Evolutionary conservation across 495 filamentous ascomycete species (phyloP).

Genomic region (Podospora fimiseda): DNA sequence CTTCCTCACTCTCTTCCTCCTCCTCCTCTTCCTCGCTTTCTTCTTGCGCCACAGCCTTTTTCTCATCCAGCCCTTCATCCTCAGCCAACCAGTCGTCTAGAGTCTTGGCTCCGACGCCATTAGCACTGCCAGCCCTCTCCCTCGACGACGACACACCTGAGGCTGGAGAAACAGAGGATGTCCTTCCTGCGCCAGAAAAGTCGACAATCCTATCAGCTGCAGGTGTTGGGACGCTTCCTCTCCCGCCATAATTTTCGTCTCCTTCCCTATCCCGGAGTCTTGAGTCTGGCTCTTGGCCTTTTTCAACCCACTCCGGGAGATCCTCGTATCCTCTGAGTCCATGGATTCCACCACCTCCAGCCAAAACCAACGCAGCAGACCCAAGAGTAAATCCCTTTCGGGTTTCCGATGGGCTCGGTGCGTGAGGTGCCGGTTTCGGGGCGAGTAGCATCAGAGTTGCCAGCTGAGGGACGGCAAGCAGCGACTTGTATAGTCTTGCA

Average conservation of each 20-base stretch:
- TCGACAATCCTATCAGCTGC: slow-evolving; percentile 60
- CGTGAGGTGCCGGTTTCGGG: slow-evolving; percentile 86
- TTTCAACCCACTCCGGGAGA: slow-evolving; percentile 77
- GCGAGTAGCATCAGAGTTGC: slow-evolving; percentile 85
- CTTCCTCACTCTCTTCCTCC: slow-evolving; percentile 47
- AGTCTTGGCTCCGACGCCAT: slow-evolving; percentile 55
- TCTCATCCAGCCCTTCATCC: slow-evolving; percentile 44
- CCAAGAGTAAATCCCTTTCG: slow-evolving; percentile 71
- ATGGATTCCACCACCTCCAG: slow-evolving; percentile 61
- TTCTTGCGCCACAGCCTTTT: slow-evolving; percentile 34
- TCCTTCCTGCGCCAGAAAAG: slow-evolving; percentile 46
- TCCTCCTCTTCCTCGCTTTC: slow-evolving; percentile 43
- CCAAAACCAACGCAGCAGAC: slow-evolving; percentile 76
- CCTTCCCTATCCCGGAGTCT: slow-evolving; percentile 54
- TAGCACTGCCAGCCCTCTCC: slow-evolving; percentile 46
- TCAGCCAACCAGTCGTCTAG: slow-evolving; percentile 88
- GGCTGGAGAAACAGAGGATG: slow-evolving; percentile 17
- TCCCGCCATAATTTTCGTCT: slow-evolving; percentile 31
- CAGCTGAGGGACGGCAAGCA: slow-evolving; percentile 75
- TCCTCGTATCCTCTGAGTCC: slow-evolving; percentile 69
- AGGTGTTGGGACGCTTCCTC: slow-evolving; percentile 39
- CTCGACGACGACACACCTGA: slow-evolving; percentile 48
- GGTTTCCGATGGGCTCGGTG: slow-evolving; percentile 74
- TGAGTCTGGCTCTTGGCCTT: slow-evolving; percentile 72
- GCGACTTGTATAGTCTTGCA: slow-evolving; percentile 74